Evolutionary conservation across 2,329 filamentous ascomycete genomes (phyloP), one percentile per base, ranked within the genome.

Genomic region (Paecilomyces dactylethromorphus): DNA sequence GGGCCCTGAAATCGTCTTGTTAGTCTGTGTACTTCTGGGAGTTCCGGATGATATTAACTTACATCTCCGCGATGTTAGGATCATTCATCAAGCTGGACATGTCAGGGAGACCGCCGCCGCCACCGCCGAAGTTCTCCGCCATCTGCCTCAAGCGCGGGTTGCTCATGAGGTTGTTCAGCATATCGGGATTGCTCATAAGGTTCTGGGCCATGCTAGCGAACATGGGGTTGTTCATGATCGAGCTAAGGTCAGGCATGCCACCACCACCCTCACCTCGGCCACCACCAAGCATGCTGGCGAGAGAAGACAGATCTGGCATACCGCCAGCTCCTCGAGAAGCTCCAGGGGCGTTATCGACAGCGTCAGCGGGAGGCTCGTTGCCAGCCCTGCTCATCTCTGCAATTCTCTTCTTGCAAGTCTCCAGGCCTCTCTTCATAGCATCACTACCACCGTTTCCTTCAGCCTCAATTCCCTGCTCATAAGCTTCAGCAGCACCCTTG

Each of bases 171-270:
- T 92, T 94, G 72, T 82, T 84, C 86, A 97, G 89, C 81, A 92
- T 86, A 10, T 96, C 90, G 0, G 94, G 94, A 79, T 99, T 97
- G 78, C 87, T 91, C 94, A 97, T 97, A 58, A 99, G 78, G 76
- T 91, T 96, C 81, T 97, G 91, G 3, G 94, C 94, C 92, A 97
- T 97, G 78, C 84, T 90, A 55, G 92, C 86, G 79, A 99, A 96
- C 94, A 97, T 97, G 58, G 94, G 94, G 80, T 97, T 99, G 81
- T 82, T 92, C 92, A 97, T 96, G 74, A 99, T 87, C 63, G 85
- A 85, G 63, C 85, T 78, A 24, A 99, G 81, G 74, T 97, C 93
- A 12, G 92, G 92, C 89, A 96, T 94, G 57, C 83, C 87, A 4
- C 84, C 87, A 10, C 77, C 82, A 13, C 81, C 86, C 24, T 81